Conservation (phyloP, 2,329 filamentous ascomycete genomes). For the Exophiala sideris region DNA sequence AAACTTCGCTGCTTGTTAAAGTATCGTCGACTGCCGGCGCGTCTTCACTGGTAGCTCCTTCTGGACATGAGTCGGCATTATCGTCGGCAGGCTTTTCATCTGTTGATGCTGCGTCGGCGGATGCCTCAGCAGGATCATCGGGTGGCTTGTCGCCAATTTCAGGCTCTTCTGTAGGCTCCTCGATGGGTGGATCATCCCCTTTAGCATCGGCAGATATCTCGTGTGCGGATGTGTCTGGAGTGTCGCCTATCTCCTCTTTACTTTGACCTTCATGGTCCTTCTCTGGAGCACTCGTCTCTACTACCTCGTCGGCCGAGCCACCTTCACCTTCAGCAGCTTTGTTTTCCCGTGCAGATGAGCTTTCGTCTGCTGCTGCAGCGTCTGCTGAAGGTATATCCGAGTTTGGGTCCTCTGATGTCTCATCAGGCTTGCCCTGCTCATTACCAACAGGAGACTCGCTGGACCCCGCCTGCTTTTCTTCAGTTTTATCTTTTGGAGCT, state of each 20-base stretch:
- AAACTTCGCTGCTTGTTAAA: constrained; percentile 14
- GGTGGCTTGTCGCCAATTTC: constrained; percentile 14
- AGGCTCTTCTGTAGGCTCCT: constrained; percentile 4
- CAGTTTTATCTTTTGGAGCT: constrained; percentile 17
- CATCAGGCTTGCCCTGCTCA: neutral
- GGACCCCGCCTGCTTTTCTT: constrained; percentile 9
- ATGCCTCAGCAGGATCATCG: constrained; percentile 6
- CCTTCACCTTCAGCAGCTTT: constrained; percentile 1
- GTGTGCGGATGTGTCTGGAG: neutral
- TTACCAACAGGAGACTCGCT: constrained; percentile 21
- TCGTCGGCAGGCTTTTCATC: constrained; percentile 17
- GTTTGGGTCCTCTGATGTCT: constrained; percentile 24
- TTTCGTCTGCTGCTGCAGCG: neutral
- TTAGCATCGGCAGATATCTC: neutral
- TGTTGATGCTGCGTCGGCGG: constrained; percentile 26
- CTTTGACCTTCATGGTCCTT: too few relatives aligned
- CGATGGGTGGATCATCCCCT: neutral
- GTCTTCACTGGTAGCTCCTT: constrained; percentile 16
- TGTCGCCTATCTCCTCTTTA: too few relatives aligned
- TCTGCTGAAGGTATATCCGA: neutral
- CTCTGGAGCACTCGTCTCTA: neutral
- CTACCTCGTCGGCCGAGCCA: neutral
- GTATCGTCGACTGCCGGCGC: constrained; percentile 18
- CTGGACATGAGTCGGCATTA: neutral
- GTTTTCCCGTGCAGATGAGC: neutral